These are phyloP conservation scores for Pythium vanterpoolii DNA, from an alignment of 352 stramenopile species.

Conservation along the genomic window DNA sequence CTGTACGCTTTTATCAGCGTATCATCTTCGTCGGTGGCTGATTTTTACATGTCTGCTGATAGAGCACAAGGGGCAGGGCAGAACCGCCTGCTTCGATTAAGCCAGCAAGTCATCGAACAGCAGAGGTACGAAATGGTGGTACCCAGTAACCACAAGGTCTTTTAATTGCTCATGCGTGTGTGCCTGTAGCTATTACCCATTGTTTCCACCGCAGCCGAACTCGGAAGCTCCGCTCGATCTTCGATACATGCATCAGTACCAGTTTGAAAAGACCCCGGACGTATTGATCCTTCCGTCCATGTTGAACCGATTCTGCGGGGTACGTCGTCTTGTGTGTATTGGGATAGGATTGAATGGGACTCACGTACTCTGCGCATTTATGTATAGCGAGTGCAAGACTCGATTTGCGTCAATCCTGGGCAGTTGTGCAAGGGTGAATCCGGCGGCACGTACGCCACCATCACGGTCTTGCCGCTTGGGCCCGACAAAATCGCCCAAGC, in stretches of 20 bases:
- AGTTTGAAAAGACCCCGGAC: slow-evolving; percentile 92
- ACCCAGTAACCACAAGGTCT: no score
- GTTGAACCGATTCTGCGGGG: slow-evolving; percentile 87
- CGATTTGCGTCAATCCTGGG: slow-evolving; percentile 94
- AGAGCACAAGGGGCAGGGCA: slow-evolving; percentile 24
- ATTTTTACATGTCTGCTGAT: background rate
- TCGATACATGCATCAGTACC: slow-evolving; percentile 88
- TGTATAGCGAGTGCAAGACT: slow-evolving; percentile 80
- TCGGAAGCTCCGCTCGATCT: slow-evolving; percentile 89
- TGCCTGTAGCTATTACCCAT: slow-evolving; percentile 60
- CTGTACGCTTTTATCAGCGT: background rate
- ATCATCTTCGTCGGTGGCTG: background rate
- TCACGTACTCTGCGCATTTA: slow-evolving; percentile 9
- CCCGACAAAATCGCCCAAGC: slow-evolving; percentile 63
- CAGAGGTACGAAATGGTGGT: slow-evolving; percentile 68
- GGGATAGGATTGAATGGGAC: background rate
- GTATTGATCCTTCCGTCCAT: slow-evolving; percentile 95
- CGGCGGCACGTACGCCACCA: slow-evolving; percentile 91
- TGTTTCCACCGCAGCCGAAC: slow-evolving; percentile 66
- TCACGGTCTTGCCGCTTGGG: slow-evolving; percentile 91
- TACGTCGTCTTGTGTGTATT: slow-evolving; percentile 31
- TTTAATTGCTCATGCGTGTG: background rate
- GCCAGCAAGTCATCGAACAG: slow-evolving; percentile 80
- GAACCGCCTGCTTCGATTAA: slow-evolving; percentile 70
- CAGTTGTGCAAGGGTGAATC: slow-evolving; percentile 92